Conservation (phyloP, 2,329 filamentous ascomycete genomes). For the Ophiocordyceps sinensis region DNA sequence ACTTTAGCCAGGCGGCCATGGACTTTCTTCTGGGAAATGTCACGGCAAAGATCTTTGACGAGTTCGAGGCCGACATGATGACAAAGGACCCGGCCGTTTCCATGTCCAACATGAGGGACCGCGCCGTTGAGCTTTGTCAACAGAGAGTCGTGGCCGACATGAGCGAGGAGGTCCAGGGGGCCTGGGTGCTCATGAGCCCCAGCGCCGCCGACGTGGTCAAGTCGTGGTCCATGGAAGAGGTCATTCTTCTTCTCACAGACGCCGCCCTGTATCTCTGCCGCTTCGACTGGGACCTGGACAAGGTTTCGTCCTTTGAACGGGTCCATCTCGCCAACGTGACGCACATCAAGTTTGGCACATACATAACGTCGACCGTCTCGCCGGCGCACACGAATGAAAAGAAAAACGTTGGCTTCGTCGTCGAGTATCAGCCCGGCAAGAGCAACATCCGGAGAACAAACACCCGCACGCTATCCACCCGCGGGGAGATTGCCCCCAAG, state of each 20-base stretch:
- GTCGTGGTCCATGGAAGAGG: constrained; percentile 70
- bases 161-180: constrained; percentile 72
- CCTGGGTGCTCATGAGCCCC: constrained; percentile 79
- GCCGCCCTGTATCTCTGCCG: constrained; percentile 75
- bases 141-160: constrained; percentile 75
- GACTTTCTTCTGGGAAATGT: constrained; percentile 89
- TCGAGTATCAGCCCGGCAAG: constrained; percentile 60
- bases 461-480: constrained; percentile 61
- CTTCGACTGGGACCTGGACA: constrained; percentile 91
- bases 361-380: constrained; percentile 80
- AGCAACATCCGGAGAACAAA: constrained; percentile 67
- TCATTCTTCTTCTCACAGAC: constrained; percentile 75
- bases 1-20: constrained; percentile 89
- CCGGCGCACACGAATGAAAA: constrained; percentile 60
- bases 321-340: constrained; percentile 63
- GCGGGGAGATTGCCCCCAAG: constrained; percentile 16
- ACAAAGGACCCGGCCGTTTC: constrained; percentile 84
- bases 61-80: constrained; percentile 91
- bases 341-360: constrained; percentile 65
- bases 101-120: constrained; percentile 67
- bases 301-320: constrained; percentile 82
- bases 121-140: constrained; percentile 78
- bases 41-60: constrained; percentile 71
- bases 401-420: constrained; percentile 71
- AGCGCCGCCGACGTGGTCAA: constrained; percentile 53